These are phyloP conservation scores for Larix kaempferi DNA, from an alignment of 75 land plant species.

Conservation along the genomic window DNA sequence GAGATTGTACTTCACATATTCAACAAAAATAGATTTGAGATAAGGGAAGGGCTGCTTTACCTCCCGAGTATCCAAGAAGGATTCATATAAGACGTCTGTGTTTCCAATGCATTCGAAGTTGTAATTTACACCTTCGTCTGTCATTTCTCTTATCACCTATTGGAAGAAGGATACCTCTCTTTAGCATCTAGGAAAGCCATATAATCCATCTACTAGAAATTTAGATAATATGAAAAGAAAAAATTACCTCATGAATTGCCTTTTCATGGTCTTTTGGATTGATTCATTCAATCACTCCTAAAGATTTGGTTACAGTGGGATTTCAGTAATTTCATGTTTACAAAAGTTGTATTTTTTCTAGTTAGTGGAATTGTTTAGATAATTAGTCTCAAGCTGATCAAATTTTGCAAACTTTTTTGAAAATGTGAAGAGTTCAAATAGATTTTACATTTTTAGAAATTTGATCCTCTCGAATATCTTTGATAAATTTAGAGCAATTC, in stretches of 20 bases:
- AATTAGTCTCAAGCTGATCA: too few species aligned
- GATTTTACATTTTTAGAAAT: too few species aligned
- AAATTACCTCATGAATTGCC: slow-evolving; percentile 32
- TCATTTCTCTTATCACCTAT: slow-evolving; percentile 41
- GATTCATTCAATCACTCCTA: slow-evolving; percentile 24
- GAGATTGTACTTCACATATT: too few species aligned
- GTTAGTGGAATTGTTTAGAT: too few species aligned
- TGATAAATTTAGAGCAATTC: too few species aligned
- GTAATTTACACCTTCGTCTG: slow-evolving; percentile 39
- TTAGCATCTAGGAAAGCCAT: background rate
- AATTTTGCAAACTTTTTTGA: too few species aligned
- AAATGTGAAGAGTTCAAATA: too few species aligned
- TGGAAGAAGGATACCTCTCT: background rate
- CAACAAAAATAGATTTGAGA: too few species aligned
- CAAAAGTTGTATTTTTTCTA: too few species aligned
- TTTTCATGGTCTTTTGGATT: slow-evolving; percentile 34
- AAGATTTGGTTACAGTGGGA: slow-evolving; percentile 8
- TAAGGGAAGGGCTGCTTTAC: slow-evolving; percentile 4
- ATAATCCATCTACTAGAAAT: background rate
- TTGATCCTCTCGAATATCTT: too few species aligned
- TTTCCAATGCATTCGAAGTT: slow-evolving; percentile 46
- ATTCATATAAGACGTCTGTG: slow-evolving; percentile 17
- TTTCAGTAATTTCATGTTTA: background rate
- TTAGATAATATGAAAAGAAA: too few species aligned
- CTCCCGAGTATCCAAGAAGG: slow-evolving; percentile 20